Percentiles rank a stretch among this genome's conserved stretches.
These are phyloP conservation scores for Lagerstroemia speciosa DNA, from an alignment of 345 rosid genomes.

Conservation along the genomic window DNA sequence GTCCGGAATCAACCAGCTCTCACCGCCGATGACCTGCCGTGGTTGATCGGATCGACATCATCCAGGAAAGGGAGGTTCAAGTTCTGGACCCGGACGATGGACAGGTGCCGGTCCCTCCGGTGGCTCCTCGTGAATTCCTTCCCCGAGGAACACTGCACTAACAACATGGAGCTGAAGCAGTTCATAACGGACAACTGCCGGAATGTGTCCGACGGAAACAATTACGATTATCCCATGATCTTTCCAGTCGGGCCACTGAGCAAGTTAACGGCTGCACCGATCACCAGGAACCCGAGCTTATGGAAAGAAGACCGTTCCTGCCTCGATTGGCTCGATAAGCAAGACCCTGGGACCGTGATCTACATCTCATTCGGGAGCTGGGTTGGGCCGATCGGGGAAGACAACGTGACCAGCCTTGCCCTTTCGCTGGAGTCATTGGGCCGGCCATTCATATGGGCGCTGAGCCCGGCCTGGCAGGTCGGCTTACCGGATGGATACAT, in stretches of 20 bases:
- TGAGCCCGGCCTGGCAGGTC: conserved; percentile 39
- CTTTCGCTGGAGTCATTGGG: conserved; percentile 35
- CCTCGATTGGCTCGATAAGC: conserved; percentile 53
- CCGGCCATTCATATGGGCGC: conserved; percentile 61
- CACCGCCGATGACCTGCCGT: conserved; percentile 55
- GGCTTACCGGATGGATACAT: conserved; percentile 44
- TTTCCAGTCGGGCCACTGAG: conserved; percentile 42
- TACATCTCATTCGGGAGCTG: conserved; percentile 82
- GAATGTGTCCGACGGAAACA: background rate
- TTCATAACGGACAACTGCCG: background rate
- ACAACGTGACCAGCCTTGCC: conserved; percentile 41
- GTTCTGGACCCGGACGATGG: conserved; percentile 58
- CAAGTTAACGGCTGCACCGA: conserved; percentile 12
- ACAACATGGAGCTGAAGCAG: background rate
- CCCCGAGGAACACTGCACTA: conserved; percentile 25
- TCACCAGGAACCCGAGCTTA: conserved; percentile 32
- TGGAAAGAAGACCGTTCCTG: conserved; percentile 62
- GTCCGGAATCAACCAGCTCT: conserved; percentile 12
- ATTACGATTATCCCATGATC: conserved; percentile 14
- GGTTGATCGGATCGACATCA: conserved; percentile 64
- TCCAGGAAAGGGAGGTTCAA: conserved; percentile 52
- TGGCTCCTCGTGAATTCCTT: conserved; percentile 67
- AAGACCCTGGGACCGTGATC: conserved; percentile 36
- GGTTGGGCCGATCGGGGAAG: conserved; percentile 66
- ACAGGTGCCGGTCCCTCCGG: conserved; percentile 35